Evolutionary conservation across 1,284 basidiomycete species (phyloP).

Genomic region (Tilletia caries): DNA sequence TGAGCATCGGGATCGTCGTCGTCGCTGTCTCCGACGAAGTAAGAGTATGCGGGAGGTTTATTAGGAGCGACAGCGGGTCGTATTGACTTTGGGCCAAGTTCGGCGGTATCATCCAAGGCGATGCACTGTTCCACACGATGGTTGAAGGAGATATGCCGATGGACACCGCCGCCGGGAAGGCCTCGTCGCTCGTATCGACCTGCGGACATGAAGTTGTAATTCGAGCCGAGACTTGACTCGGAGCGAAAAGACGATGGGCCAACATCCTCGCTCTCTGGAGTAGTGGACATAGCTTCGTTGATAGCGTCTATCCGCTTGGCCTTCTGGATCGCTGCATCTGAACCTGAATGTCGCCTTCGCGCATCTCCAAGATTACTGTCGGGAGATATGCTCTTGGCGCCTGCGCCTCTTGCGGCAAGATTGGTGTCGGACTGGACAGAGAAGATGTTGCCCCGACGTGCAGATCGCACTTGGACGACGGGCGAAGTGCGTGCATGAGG

Average conservation of each 20-base stretch:
- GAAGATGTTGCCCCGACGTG: slow-evolving; percentile 24
- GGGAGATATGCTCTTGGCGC: slow-evolving; percentile 15
- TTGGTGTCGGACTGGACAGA: slow-evolving; percentile 41
- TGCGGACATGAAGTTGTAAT: not conserved
- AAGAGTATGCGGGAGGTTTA: not conserved
- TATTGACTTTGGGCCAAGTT: not conserved
- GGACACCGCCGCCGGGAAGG: slow-evolving; percentile 54
- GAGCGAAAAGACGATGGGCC: not conserved
- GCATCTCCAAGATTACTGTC: too few relatives aligned
- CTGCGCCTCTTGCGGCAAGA: slow-evolving; percentile 26
- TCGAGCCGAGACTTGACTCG: not conserved
- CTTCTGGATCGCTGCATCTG: too few relatives aligned
- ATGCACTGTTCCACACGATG: slow-evolving; percentile 97
- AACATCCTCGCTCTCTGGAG: too few relatives aligned
- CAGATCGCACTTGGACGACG: not conserved
- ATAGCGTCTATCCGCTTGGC: too few relatives aligned
- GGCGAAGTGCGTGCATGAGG: too few relatives aligned
- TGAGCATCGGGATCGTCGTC: slow-evolving; percentile 45
- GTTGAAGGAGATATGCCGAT: slow-evolving; percentile 92
- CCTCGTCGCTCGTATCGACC: not conserved
- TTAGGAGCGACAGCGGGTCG: not conserved
- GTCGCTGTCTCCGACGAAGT: slow-evolving; percentile 23
- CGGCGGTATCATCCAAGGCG: slow-evolving; percentile 64
- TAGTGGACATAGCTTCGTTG: too few relatives aligned
- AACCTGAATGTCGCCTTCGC: too few relatives aligned